Evolutionary conservation across 441 rosid species (phyloP).

Genomic region (Erysimum cheiri): DNA sequence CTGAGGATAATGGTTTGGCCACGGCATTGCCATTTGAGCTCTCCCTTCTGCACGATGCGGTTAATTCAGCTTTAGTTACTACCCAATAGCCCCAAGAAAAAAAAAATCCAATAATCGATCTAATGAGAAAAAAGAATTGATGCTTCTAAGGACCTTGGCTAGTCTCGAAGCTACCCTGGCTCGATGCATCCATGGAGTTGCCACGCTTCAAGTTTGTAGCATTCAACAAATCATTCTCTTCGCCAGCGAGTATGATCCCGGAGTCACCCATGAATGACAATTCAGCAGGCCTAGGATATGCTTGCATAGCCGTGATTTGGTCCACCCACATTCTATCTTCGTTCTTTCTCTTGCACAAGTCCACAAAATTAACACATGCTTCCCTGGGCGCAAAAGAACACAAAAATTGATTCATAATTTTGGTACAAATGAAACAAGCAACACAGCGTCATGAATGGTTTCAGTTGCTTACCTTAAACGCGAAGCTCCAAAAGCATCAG

Average conservation of each 20-base stretch:
- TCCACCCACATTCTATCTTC: constrained; percentile 94
- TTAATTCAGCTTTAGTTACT: constrained; percentile 1
- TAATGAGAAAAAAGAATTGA: neutral
- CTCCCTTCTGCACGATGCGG: constrained; percentile 52
- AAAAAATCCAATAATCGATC: neutral
- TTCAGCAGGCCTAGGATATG: constrained; percentile 75
- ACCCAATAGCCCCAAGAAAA: neutral
- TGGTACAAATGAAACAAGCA: neutral
- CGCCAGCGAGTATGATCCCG: constrained; percentile 79
- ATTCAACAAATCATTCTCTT: constrained; percentile 59
- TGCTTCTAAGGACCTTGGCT: constrained; percentile 58
- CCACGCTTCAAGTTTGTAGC: constrained; percentile 47
- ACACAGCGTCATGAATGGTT: neutral
- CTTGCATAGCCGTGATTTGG: constrained; percentile 94
- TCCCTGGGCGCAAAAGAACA: constrained; percentile 52
- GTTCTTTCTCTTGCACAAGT: constrained; percentile 92
- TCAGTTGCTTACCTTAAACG: constrained; percentile 69
- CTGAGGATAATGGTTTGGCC: constrained; percentile 79
- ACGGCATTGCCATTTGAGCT: constrained; percentile 65
- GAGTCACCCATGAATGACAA: constrained; percentile 78
- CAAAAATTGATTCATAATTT: neutral
- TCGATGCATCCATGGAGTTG: constrained; percentile 60
- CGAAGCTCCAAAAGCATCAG: constrained; percentile 91
- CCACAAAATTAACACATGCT: constrained; percentile 88
- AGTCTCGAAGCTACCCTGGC: constrained; percentile 66